These are phyloP conservation scores for Lactuca saligna DNA, from an alignment of 129 eudicot genomes.

Conservation along the genomic window DNA sequence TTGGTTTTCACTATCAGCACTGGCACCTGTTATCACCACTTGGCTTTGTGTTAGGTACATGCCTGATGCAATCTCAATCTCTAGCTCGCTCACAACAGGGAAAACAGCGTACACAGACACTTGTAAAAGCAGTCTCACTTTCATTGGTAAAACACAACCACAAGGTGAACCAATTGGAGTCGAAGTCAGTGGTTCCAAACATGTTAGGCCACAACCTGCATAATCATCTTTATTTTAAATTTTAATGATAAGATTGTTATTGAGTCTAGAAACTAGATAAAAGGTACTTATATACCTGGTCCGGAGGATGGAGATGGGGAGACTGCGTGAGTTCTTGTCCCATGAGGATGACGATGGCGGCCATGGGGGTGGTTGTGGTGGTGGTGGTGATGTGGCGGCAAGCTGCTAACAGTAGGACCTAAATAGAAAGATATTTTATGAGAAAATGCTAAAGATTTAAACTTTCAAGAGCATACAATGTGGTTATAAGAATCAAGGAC, in stretches of 20 bases:
- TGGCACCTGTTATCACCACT: conserved; percentile 83
- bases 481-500: conserved; percentile 25
- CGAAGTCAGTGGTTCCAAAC: conserved; percentile 82
- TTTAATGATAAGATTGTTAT: neutral
- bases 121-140: conserved; percentile 75
- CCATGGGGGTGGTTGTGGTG: conserved; percentile 1
- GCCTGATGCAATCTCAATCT: conserved; percentile 86
- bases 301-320: conserved; percentile 60
- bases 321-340: conserved; percentile 40
- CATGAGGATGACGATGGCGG: conserved; percentile 35
- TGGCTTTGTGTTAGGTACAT: conserved; percentile 85
- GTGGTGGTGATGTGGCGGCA: conserved; percentile 42
- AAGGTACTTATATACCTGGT: conserved; percentile 54
- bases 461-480: neutral
- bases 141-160: conserved; percentile 90
- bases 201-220: conserved; percentile 87
- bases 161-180: conserved; percentile 84
- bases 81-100: conserved; percentile 76
- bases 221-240: too few relatives aligned
- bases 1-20: conserved; percentile 80
- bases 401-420: conserved; percentile 48
- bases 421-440: conserved; percentile 12
- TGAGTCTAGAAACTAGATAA: neutral
- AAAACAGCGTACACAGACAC: conserved; percentile 73
- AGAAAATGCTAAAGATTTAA: neutral